Evolutionary conservation across 768 basidiomycete genomes (phyloP), one percentile per base, ranked within the genome.

Genomic region (Naematelia encephala): DNA sequence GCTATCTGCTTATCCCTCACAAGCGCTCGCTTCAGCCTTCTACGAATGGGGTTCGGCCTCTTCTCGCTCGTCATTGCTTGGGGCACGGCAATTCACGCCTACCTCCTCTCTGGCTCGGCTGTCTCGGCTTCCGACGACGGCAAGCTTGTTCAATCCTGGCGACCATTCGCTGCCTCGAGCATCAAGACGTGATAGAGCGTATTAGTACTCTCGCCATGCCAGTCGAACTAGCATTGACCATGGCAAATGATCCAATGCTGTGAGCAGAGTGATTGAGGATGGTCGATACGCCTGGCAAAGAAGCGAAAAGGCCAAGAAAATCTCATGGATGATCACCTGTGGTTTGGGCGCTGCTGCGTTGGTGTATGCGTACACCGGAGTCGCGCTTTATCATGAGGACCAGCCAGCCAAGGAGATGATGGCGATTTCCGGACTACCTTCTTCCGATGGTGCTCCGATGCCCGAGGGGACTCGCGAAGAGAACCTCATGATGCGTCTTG

Each of bases 81-180:
- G 72, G 64, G 67, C 28, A 73, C 75, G 51, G 72, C 73, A 25
- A 67, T 75, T 19, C 68, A 75, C 53, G 64, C 71, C 1, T 74
- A 74, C 50, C 56, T 76, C 3, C 55, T 67, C 14, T 56, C 65
- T 5, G 62, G 60, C 12, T 61, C 56, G 8, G 54, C 60, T 12
- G 52, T 60, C 12, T 67, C 65, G 10, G 26, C 68, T 14, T 30
- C 63, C 25, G 51, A 57, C 16, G 58, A 66, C 1, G 62, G 60
- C 12, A 39, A 49, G 21, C 55, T 66, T 5, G 47, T 64, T 21
- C 58, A 50, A 11, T 66, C 67, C 0, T 73, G 56, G 49, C 54
- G 59, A 39, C 68, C 71, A 0, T 70, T 68, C 51, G 54, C 48
- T 14, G 50, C 63, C 3, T 54, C 62, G 8, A 29, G 52, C 46